A percentile compares a stretch with the other conserved stretches of the same genome.
Evolutionary conservation across 345 rosid species (phyloP).

Genomic region (Psidium friedrichsthalianum): DNA sequence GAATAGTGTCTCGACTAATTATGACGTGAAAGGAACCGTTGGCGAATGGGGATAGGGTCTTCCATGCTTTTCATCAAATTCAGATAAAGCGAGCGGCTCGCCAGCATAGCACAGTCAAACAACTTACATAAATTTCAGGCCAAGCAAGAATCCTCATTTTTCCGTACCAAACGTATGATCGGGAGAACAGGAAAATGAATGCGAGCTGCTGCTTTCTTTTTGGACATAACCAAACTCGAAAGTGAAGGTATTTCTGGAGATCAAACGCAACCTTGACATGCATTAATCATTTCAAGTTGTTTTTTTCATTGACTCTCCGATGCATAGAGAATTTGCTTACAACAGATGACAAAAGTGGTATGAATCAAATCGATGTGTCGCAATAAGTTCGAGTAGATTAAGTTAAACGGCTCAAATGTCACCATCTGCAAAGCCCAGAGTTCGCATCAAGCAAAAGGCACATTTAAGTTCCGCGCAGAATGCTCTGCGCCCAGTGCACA

Average conservation of each 20-base stretch:
- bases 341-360: background rate
- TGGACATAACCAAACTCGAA: background rate
- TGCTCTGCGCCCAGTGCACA: background rate
- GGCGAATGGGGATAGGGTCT: background rate
- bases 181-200: background rate
- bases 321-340: background rate
- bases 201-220: background rate
- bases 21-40: background rate
- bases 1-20: background rate
- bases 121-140: background rate
- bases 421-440: background rate
- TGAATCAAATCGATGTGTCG: background rate
- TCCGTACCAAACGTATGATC: background rate
- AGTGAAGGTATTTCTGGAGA: background rate
- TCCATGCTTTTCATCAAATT: background rate
- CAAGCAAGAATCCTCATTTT: background rate
- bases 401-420: background rate
- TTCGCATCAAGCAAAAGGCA: background rate
- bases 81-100: background rate
- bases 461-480: background rate
- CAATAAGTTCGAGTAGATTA: background rate
- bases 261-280: background rate
- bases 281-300: background rate
- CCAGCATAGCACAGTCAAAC: background rate
- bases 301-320: background rate